Base-by-base conservation (phyloP, 192 early-diverging fungal genomes). In the Ambispora gerdemannii region DNA sequence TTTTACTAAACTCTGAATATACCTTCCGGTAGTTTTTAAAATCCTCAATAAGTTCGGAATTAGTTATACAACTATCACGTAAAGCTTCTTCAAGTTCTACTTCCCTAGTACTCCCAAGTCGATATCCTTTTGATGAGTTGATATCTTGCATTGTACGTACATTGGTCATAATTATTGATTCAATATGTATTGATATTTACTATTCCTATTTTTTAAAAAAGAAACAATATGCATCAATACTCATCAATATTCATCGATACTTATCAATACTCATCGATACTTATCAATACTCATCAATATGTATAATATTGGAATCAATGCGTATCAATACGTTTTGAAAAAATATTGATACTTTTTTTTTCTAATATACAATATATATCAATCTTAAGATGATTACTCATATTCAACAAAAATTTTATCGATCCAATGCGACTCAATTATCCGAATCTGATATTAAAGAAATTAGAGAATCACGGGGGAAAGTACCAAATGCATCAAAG, bases 401-500 rank as follows among this genome's bases (percentile, higher is more conserved):
- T 17, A 43, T 28, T 63, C 62, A 43, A 63, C 35, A 63, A 63
- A 24, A 17, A 8, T 63, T 43, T 36, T 63, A 63, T 63, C 62
- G 35, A 11, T 10, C 15, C 35, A 38, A 38, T 8, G 13, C 62
- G 35, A 63, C 62, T 43, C 47, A 28, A 43, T 25, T 63, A 63
- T 22, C 34, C 17, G 15, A 33, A 17, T 13, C 35, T 22, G 35
- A 63, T 27, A 63, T 63, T 24, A 22, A 63, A 63, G 25, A 33
- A 63, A 63, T 63, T 63, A 63, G 62, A 30, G 27, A 15, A 22
- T 36, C 47, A 17, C 35, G 47, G 25, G 33, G 25, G 7, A 63
- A 63, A 36, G 62, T 63, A 28, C 62, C 62, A 22, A 63, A 31
- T 65, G 63, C 47, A 47, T 10, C 63, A 47, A 43, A 63, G 35